Evolutionary conservation across 177 flowering plant species (phyloP).

Genomic region (Telopea speciosissima): DNA sequence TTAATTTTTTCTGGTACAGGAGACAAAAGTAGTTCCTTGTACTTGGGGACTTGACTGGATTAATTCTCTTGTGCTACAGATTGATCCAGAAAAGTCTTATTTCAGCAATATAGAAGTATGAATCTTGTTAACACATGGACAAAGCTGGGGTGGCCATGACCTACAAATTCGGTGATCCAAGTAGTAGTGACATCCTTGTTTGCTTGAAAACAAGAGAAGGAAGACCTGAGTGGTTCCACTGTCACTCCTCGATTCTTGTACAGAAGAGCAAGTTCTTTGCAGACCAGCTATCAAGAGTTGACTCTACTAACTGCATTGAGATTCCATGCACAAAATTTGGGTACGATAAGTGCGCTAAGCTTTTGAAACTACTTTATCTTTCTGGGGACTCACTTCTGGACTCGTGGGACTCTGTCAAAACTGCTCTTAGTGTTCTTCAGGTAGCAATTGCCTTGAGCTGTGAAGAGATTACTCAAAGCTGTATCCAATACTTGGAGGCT

Average conservation of each 20-base stretch:
- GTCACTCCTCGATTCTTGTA: conserved; percentile 40
- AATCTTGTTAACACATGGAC: conserved; percentile 31
- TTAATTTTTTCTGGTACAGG: too few species aligned
- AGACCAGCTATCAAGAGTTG: conserved; percentile 22
- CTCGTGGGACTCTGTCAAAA: conserved; percentile 43
- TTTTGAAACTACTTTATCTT: conserved; percentile 46
- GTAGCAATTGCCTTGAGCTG: conserved; percentile 33
- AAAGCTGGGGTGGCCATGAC: conserved; percentile 16
- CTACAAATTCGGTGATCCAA: conserved; percentile 28
- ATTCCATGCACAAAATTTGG: conserved; percentile 40
- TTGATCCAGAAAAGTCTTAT: neutral
- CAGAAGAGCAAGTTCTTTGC: conserved; percentile 52
- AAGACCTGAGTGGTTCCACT: conserved; percentile 37
- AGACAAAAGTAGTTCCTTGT: too few species aligned
- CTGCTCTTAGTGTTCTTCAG: conserved; percentile 46
- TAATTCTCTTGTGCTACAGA: conserved; percentile 7
- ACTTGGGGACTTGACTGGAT: neutral
- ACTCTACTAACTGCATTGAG: conserved; percentile 30
- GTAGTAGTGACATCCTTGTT: conserved; percentile 37
- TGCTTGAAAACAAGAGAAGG: conserved; percentile 37
- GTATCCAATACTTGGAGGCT: conserved; percentile 55
- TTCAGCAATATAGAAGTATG: conserved; percentile 27
- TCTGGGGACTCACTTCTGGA: conserved; percentile 30
- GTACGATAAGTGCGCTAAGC: conserved; percentile 41
- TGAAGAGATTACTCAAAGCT: conserved; percentile 43